Evolutionary conservation across 139 green algal genomes (phyloP).

Genomic region (Yamagishiella unicocca): DNA sequence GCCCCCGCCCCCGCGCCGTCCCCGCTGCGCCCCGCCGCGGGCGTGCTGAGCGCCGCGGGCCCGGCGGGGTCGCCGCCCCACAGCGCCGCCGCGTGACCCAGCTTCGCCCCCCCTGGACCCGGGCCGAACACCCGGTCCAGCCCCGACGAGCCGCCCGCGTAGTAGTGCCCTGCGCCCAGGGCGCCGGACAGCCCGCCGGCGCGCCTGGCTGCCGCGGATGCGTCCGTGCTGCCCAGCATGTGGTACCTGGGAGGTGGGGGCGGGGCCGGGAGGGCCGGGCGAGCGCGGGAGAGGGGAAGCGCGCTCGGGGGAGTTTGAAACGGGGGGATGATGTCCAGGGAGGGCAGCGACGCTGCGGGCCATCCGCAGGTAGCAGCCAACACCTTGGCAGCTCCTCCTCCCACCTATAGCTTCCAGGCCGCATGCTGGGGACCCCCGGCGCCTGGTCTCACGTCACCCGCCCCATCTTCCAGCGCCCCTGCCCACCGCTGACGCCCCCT

Average conservation of each 20-base stretch:
- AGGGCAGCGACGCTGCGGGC: too few species aligned
- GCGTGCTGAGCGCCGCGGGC: neutral
- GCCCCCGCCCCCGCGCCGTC: neutral
- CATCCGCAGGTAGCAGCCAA: too few species aligned
- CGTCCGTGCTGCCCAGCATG: constrained; percentile 74
- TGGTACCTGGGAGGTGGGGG: constrained; percentile 65
- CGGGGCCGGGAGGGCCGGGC: neutral
- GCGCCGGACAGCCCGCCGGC: constrained; percentile 36
- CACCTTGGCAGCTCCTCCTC: too few species aligned
- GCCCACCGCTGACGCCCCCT: too few species aligned
- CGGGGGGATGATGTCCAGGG: too few species aligned
- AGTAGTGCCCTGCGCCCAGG: neutral
- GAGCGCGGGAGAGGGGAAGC: neutral
- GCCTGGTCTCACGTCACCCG: too few species aligned
- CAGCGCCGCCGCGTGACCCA: constrained; percentile 22
- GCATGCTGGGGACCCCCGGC: too few species aligned
- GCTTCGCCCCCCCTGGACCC: neutral
- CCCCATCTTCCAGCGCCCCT: too few species aligned
- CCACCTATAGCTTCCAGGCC: too few species aligned
- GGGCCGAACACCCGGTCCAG: constrained; percentile 32
- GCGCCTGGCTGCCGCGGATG: constrained; percentile 13
- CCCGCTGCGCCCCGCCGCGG: neutral
- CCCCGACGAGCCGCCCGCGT: neutral
- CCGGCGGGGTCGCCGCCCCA: constrained; percentile 26
- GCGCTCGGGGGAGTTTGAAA: neutral